Conservation (phyloP, 2,329 filamentous ascomycete genomes). For the Penicillium sp. region DNA sequence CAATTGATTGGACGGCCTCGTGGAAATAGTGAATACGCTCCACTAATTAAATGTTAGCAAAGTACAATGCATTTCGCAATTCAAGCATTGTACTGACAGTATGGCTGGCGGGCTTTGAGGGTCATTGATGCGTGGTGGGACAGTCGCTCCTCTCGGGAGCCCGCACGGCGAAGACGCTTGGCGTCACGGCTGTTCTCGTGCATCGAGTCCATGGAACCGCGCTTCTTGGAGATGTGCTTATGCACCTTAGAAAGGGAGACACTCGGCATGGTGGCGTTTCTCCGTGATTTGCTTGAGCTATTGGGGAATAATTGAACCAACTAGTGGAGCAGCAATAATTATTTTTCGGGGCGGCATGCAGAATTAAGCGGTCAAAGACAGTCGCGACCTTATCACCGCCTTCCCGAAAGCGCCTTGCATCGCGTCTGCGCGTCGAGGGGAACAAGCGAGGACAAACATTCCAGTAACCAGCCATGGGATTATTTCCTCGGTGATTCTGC, state of each 20-base stretch:
- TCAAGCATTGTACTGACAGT: slow-evolving; percentile 58
- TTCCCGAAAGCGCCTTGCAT: slow-evolving; percentile 28
- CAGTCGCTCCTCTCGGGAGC: slow-evolving; percentile 79
- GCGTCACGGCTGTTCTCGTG: slow-evolving; percentile 91
- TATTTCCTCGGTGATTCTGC: slow-evolving; percentile 24
- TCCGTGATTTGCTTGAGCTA: neutral
- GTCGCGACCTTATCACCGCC: slow-evolving; percentile 16
- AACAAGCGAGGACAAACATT: slow-evolving; percentile 38
- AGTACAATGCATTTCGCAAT: neutral
- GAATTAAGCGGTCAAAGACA: slow-evolving; percentile 39
- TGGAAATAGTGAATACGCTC: slow-evolving; percentile 74
- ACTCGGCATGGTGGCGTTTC: slow-evolving; percentile 65
- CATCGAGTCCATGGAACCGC: slow-evolving; percentile 71
- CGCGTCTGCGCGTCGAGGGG: slow-evolving; percentile 41
- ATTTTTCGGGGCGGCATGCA: slow-evolving; percentile 35
- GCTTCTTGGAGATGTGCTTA: slow-evolving; percentile 90
- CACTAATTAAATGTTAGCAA: slow-evolving; percentile 51
- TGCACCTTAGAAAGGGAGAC: slow-evolving; percentile 74
- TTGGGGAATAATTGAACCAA: neutral
- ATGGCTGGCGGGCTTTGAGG: slow-evolving; percentile 72
- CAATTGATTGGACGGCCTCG: slow-evolving; percentile 54
- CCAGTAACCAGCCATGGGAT: slow-evolving; percentile 32
- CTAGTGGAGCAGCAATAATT: slow-evolving; percentile 26
- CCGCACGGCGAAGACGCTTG: slow-evolving; percentile 75
- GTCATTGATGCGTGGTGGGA: slow-evolving; percentile 70